Evolutionary conservation across 163 green algal species (phyloP).

Genomic region (Chlorella variabilis): DNA sequence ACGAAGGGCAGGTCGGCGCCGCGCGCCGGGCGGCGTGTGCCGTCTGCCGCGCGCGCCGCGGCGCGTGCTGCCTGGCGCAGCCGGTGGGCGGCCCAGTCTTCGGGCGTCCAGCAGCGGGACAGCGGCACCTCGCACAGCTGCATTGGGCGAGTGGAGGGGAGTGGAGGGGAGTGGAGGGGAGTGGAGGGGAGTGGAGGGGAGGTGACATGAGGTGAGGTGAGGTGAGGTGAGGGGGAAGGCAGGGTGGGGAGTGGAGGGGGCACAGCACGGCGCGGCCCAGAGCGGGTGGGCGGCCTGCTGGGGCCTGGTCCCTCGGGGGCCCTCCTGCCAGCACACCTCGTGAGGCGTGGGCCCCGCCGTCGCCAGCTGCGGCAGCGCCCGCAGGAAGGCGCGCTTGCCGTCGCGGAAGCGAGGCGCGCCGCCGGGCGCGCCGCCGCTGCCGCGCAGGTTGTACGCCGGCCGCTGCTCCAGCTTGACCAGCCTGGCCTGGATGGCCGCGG

Average conservation of each 20-base stretch:
- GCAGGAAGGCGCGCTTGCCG: conserved; percentile 85
- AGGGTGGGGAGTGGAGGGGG: no score
- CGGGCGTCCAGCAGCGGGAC: conserved; percentile 49
- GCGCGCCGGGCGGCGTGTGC: neutral
- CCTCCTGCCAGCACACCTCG: no score
- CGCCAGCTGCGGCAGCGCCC: conserved; percentile 68
- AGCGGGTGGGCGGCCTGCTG: no score
- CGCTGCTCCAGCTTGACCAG: neutral
- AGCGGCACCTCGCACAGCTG: conserved; percentile 53
- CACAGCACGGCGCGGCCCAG: no score
- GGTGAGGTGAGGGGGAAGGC: neutral
- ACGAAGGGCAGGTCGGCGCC: conserved; percentile 4
- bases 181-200: neutral
- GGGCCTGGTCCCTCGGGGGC: no score
- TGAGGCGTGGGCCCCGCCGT: conserved; percentile 37
- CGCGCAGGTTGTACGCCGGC: neutral
- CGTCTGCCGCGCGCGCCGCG: neutral
- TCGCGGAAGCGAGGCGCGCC: conserved; percentile 37
- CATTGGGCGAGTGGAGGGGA: neutral
- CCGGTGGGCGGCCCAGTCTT: conserved; percentile 55
- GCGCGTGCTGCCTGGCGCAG: conserved; percentile 30
- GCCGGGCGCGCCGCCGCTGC: neutral
- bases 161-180: neutral
- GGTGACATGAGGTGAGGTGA: neutral
- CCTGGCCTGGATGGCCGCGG: neutral